phyloP scores from a whole-genome alignment of 1,139 yeast genomes.

The Pichia sp. region DNA sequence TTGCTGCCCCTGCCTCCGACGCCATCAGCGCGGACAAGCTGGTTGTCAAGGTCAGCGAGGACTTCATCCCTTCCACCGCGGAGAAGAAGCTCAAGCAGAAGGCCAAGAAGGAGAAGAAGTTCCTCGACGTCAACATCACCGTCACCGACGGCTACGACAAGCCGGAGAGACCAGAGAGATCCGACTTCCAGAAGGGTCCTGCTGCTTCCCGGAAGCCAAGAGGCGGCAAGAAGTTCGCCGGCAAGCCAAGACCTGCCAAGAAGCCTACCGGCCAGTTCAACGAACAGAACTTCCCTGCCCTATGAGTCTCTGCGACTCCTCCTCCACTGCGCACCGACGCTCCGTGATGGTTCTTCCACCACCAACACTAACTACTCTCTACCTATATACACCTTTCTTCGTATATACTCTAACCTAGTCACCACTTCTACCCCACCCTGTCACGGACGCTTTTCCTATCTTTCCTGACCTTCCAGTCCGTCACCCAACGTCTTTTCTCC shows the following conservation, averaged over 20 bases:
- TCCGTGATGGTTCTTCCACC: too few relatives aligned
- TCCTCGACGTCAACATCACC: slow-evolving; percentile 61
- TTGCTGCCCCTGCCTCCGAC: slow-evolving; percentile 56
- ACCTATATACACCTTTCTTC: too few relatives aligned
- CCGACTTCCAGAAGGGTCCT: slow-evolving; percentile 28
- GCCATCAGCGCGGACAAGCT: slow-evolving; percentile 53
- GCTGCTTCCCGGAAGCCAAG: slow-evolving; percentile 19
- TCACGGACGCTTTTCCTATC: too few relatives aligned
- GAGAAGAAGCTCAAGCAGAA: slow-evolving; percentile 59
- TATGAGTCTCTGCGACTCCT: not conserved
- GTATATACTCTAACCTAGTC: too few relatives aligned
- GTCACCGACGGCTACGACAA: slow-evolving; percentile 47
- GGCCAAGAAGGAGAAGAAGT: slow-evolving; percentile 64
- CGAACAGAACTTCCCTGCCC: not conserved
- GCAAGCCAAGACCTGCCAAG: slow-evolving; percentile 53
- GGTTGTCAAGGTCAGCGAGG: slow-evolving; percentile 55
- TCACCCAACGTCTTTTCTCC: not conserved
- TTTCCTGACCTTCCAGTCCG: too few relatives aligned
- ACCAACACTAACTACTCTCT: too few relatives aligned
- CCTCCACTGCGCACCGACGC: too few relatives aligned
- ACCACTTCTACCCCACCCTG: too few relatives aligned
- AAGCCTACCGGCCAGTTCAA: not conserved
- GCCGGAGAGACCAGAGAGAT: slow-evolving; percentile 23
- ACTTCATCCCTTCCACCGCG: slow-evolving; percentile 51
- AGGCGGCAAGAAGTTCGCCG: slow-evolving; percentile 9